These are phyloP conservation scores for Aspergillus sp. DNA, from an alignment of 2,329 filamentous ascomycete genomes.

Conservation along the genomic window DNA sequence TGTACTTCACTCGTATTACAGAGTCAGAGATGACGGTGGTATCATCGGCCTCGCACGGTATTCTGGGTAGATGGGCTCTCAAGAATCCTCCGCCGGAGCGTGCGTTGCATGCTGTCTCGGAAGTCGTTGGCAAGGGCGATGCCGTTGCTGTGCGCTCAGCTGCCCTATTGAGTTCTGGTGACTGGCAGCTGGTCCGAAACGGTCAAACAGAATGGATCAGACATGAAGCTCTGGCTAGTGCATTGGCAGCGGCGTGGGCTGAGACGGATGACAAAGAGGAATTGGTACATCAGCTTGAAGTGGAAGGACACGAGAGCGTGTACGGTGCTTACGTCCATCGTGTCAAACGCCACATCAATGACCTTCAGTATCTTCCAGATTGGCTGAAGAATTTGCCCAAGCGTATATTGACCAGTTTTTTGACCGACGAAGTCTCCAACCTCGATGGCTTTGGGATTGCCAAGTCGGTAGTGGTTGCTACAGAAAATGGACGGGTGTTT, in stretches of 20 bases:
- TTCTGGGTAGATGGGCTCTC: conserved; percentile 66
- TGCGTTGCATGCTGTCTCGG: conserved; percentile 64
- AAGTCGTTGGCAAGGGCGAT: conserved; percentile 66
- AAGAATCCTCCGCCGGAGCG: conserved; percentile 39
- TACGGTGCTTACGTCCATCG: conserved; percentile 80
- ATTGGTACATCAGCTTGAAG: conserved; percentile 70
- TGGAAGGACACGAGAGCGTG: conserved; percentile 76
- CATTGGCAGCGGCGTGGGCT: conserved; percentile 71
- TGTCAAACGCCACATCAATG: conserved; percentile 68
- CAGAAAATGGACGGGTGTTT: conserved; percentile 68
- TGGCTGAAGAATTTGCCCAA: conserved; percentile 63
- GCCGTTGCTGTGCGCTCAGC: conserved; percentile 73
- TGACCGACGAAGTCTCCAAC: conserved; percentile 47
- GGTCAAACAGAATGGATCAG: conserved; percentile 73
- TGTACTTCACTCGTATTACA: conserved; percentile 81
- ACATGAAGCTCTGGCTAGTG: conserved; percentile 71
- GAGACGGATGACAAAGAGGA: conserved; percentile 66
- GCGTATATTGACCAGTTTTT: conserved; percentile 57
- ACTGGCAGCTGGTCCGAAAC: conserved; percentile 80
- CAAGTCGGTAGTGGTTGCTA: conserved; percentile 74
- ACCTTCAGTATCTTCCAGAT: conserved; percentile 63
- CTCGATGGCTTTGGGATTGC: conserved; percentile 69
- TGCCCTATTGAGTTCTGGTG: conserved; percentile 54
- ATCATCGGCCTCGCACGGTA: conserved; percentile 66
- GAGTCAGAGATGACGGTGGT: conserved; percentile 64